Conservation (phyloP, 129 eudicot genomes). For the Tagetes patula region DNA sequence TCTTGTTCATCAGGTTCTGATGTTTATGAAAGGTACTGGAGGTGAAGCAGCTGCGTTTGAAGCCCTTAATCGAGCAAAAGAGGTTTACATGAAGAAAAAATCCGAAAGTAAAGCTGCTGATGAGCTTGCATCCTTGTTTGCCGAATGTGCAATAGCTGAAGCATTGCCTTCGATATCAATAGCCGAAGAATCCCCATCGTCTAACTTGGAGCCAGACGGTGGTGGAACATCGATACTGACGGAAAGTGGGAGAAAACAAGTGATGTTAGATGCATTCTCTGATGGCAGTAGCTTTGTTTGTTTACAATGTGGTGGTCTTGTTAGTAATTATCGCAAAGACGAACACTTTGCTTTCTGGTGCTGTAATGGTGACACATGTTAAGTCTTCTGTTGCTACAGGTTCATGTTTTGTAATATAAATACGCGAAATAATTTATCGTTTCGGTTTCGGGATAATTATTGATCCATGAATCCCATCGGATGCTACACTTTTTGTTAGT, state of each 20-base stretch:
- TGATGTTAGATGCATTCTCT: conserved; percentile 53
- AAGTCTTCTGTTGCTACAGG: neutral
- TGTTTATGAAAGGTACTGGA: conserved; percentile 52
- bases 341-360: conserved; percentile 67
- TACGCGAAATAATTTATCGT: neutral
- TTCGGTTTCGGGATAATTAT: neutral
- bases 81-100: conserved; percentile 47
- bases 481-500: too few relatives aligned
- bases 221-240: conserved; percentile 54
- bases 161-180: conserved; percentile 37
- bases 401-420: neutral
- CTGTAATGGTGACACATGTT: neutral
- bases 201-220: conserved; percentile 35
- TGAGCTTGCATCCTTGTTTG: conserved; percentile 69
- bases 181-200: conserved; percentile 13
- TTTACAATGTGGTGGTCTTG: conserved; percentile 65
- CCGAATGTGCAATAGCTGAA: conserved; percentile 70
- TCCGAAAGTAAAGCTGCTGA: conserved; percentile 52
- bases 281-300: conserved; percentile 69
- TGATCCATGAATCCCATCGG: neutral
- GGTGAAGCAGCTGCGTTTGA: conserved; percentile 51
- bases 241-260: conserved; percentile 55
- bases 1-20: conserved; percentile 44
- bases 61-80: conserved; percentile 50
- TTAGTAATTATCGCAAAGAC: conserved; percentile 56